Evolutionary conservation across 225 moss, liverwort and hornwort species (phyloP), one percentile per base, ranked within the genome.

Genomic region (Antitrichia curtipendula): DNA sequence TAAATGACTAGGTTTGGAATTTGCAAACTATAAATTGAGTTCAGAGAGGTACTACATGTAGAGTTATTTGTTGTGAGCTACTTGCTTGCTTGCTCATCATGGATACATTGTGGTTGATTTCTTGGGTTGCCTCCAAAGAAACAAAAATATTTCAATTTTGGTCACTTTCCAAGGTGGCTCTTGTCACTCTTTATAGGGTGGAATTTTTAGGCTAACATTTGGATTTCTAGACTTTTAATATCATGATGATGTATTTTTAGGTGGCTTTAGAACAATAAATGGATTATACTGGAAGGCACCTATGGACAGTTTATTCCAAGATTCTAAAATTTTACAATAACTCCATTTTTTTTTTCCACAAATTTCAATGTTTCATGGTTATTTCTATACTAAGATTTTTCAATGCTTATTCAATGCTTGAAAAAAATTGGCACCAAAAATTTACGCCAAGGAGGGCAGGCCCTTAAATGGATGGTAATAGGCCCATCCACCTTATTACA

Each of bases 231-330:
- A 75, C 5, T 75, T 50, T 20, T 20, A 49, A 21, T 23, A 23
- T 34, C 8, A 36, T 22, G 0, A 3, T 22, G 8, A 50, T 20
- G 12, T 23, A 36, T n/a, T n/a, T 13, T 6, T 0, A 1, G 15
- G 12, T 1, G 4, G 16, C 10, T n/a, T 36, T 24, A 36, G 14
- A 15, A 36, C 3, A 53, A 14, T 14, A 36, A 75, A 9, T 34
- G 14, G 5, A 53, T 53, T 53, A 1, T 23, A n/a, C 16, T 76
- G 9, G 6, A n/a, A 54, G 10, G 6, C 24, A 23, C 4, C 14
- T 34, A 8, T 52, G 3, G 2, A 36, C 0, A 0, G 0, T 54
- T 77, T 15, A n/a, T 1, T 25, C 0, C 0, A 0, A 16, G n/a
- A 25, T 56, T 77, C 25, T n/a, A 9, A 3, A 56, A n/a, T 16